Evolutionary conservation across 1,284 basidiomycete species (phyloP).

Genomic region (Baeospora myosura): DNA sequence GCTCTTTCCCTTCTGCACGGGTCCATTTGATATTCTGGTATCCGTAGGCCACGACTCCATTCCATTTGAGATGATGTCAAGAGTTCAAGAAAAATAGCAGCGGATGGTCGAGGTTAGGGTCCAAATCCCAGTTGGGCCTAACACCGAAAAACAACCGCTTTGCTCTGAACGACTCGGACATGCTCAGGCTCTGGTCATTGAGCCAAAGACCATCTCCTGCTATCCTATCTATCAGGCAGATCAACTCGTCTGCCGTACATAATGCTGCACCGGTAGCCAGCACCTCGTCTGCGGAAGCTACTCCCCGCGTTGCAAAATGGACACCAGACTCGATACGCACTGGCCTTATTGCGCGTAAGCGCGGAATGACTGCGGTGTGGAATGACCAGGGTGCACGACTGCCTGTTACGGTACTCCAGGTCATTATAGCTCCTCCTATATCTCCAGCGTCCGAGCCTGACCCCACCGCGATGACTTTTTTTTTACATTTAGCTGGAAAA

Average conservation of each 20-base stretch:
- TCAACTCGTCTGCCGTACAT: too few species aligned
- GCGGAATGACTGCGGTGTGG: conserved; percentile 94
- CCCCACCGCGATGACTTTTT: neutral
- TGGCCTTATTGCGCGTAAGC: conserved; percentile 92
- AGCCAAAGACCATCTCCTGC: conserved; percentile 28
- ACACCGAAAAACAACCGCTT: conserved; percentile 1
- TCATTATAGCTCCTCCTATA: too few species aligned
- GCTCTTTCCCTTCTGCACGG: conserved; percentile 12
- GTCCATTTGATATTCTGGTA: conserved; percentile 22
- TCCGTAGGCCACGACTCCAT: conserved; percentile 64
- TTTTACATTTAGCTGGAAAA: conserved; percentile 58
- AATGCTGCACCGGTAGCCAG: too few species aligned
- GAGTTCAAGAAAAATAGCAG: neutral
- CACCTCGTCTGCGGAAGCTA: neutral
- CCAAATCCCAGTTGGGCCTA: too few species aligned
- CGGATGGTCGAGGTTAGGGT: neutral
- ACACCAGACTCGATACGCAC: conserved; percentile 82
- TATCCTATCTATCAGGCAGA: too few species aligned
- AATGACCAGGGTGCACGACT: conserved; percentile 81
- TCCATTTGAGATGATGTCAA: conserved; percentile 39
- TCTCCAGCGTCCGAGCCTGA: conserved; percentile 6
- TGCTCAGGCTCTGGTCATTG: conserved; percentile 47
- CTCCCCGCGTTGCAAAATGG: conserved; percentile 52
- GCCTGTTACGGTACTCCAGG: conserved; percentile 94
- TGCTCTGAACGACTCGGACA: conserved; percentile 20